A percentile compares a stretch with the other conserved stretches of the same genome.
phyloP scores from a whole-genome alignment of 2,329 filamentous ascomycete genomes.

The Teratosphaeria gauchensis region DNA sequence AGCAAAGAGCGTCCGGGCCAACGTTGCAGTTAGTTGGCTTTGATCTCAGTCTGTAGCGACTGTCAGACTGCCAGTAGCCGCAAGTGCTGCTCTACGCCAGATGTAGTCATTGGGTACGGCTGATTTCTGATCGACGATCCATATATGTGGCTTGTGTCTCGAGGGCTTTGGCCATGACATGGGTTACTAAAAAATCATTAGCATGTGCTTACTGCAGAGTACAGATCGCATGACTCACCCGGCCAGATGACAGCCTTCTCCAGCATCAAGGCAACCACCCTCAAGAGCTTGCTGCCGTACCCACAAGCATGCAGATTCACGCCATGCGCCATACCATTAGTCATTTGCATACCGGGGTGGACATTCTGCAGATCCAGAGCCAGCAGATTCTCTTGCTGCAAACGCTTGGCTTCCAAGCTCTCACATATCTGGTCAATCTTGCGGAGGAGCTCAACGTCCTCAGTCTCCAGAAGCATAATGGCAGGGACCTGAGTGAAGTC shows the following conservation, averaged over 20 bases:
- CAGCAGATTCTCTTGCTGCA: constrained; percentile 43
- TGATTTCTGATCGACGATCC: constrained; percentile 49
- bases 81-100: neutral
- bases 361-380: constrained; percentile 35
- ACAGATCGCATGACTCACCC: constrained; percentile 45
- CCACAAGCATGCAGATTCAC: constrained; percentile 50
- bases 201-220: constrained; percentile 12
- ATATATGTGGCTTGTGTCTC: constrained; percentile 56
- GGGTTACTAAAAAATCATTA: constrained; percentile 45
- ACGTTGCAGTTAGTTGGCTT: neutral
- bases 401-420: constrained; percentile 68
- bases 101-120: constrained; percentile 12
- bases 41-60: neutral
- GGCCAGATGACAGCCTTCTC: constrained; percentile 90
- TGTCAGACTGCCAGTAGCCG: neutral
- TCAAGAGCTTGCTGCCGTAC: constrained; percentile 74
- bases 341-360: constrained; percentile 36
- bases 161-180: constrained; percentile 57
- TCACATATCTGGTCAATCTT: constrained; percentile 74
- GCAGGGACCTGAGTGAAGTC: constrained; percentile 73
- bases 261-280: constrained; percentile 76
- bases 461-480: constrained; percentile 83
- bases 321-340: constrained; percentile 30
- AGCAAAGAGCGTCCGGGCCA: neutral
- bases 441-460: constrained; percentile 74